Evolutionary conservation across 176 grass and related monocot species (phyloP).

Genomic region (Sorghum bicolor): Sorghum_bicolor_NCBIv3 NC_012873.2:59605501-59606000

Average conservation of each 20-base stretch:
- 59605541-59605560: neutral
- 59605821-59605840: neutral
- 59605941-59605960: constrained; percentile 67
- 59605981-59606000: neutral
- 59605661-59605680: neutral
- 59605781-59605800: constrained; percentile 9
- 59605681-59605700: neutral
- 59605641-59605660: neutral
- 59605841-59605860: neutral
- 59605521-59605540: constrained; percentile 4
- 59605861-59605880: constrained; percentile 42
- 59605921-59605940: constrained; percentile 57
- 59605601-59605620: neutral
- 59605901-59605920: constrained; percentile 35
- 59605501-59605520: neutral
- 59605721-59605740: neutral
- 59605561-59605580: neutral
- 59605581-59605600: neutral
- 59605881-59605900: neutral
- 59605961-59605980: constrained; percentile 32
- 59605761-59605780: constrained; percentile 29
- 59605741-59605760: neutral
- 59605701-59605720: neutral
- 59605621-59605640: neutral
- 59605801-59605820: constrained; percentile 36